Evolutionary conservation across 108 stramenopile genomes (phyloP), one percentile per base, ranked within the genome.

Genomic region (Nitzschia sp.): DNA sequence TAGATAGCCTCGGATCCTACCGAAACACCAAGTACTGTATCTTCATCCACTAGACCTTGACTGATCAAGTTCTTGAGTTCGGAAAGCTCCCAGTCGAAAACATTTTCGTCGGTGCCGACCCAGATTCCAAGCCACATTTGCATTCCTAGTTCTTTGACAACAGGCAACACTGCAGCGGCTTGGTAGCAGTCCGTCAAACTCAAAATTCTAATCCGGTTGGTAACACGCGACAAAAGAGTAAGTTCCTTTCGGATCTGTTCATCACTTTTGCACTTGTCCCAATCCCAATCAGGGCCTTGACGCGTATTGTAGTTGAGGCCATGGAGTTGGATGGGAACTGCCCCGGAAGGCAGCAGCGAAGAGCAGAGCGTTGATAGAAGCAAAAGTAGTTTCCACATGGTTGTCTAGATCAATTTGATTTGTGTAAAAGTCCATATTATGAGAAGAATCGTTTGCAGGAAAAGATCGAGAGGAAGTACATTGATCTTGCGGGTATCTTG

Each of bases 221-320:
- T 78, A 14, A 78, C 7, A 10, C 51, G 24, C 3, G 24, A 3
- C 0, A 78, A n/a, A 20, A 63, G 9, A 6, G 19, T 44, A 53
- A 78, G 51, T 20, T 78, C 77, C 12, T 29, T 50, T 10, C 67
- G 12, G 46, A 71, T 51, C 40, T 72, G 42, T n/a, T 38, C 14
- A 0, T 38, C 12, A 29, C 67, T 41, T 53, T 78, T 78, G 50
- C 77, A 78, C 21, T 56, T 56, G 48, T 78, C 67, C 42, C 53
- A 24, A 0, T 53, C 70, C 77, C 77, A 78, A 63, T 78, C 77
- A 0, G 77, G 71, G 24, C 77, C 77, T n/a, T 62, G 29, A 10
- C 77, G 70, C 7, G 59, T 68, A 21, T 67, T 72, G 54, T 78
- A 78, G 41, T 78, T 71, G 19, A 78, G 17, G 10, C 77, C 77